Evolutionary conservation across 2,329 filamentous ascomycete genomes (phyloP).

Genomic region (Trichoderma arundinaceum): DNA sequence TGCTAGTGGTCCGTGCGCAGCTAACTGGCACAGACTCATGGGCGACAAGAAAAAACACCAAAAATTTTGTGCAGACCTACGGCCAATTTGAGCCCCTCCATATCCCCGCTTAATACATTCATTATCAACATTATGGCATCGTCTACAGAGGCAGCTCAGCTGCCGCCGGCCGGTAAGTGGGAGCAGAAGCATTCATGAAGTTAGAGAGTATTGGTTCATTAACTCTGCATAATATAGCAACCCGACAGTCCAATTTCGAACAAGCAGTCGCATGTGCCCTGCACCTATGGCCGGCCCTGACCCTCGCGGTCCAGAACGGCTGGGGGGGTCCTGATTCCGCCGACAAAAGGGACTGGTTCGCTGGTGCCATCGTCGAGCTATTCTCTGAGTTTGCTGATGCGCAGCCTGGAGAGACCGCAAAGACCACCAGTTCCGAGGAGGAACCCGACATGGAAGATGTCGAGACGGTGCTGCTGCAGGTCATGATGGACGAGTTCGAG

Average conservation of each 20-base stretch:
- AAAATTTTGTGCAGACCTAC: conserved; percentile 31
- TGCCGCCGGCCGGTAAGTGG: conserved; percentile 43
- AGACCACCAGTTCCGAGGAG: conserved; percentile 40
- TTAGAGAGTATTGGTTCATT: conserved; percentile 25
- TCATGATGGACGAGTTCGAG: conserved; percentile 96
- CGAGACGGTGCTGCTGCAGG: conserved; percentile 82
- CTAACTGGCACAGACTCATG: conserved; percentile 3
- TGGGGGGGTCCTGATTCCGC: conserved; percentile 84
- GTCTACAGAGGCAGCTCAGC: conserved; percentile 39
- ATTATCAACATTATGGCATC: conserved; percentile 38
- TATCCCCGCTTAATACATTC: conserved; percentile 37
- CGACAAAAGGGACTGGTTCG: conserved; percentile 97
- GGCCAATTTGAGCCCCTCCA: conserved; percentile 40
- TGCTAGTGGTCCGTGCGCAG: conserved; percentile 28
- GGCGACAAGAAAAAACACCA: conserved; percentile 27
- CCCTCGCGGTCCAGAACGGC: conserved; percentile 81
- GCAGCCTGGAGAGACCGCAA: conserved; percentile 39
- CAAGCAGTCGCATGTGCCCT: conserved; percentile 84
- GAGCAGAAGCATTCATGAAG: neutral
- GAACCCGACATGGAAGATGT: conserved; percentile 77
- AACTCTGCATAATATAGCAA: conserved; percentile 47
- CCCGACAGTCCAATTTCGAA: conserved; percentile 74
- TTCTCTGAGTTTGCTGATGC: conserved; percentile 68
- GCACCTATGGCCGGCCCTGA: conserved; percentile 86
- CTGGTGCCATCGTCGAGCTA: conserved; percentile 82